phyloP scores from a whole-genome alignment of 1,139 yeast species.

The Saccharomyces hybrid region DNA sequence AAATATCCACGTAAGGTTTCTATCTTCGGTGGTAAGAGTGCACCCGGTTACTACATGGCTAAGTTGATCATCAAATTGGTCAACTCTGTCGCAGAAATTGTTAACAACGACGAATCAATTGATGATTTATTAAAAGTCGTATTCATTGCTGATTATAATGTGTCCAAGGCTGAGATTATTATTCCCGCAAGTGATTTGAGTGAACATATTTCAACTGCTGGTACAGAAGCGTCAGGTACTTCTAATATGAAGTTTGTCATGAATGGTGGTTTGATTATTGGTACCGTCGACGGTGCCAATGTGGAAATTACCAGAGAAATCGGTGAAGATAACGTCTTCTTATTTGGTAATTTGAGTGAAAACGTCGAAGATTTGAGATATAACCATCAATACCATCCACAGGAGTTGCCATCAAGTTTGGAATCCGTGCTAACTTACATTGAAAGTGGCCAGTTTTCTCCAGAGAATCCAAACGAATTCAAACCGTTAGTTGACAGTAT shows the following conservation, averaged over 20 bases:
- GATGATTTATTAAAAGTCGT: slow-evolving; percentile 76
- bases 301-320: slow-evolving; percentile 91
- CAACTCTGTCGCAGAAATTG: slow-evolving; percentile 72
- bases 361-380: slow-evolving; percentile 81
- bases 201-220: slow-evolving; percentile 94
- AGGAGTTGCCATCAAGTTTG: slow-evolving; percentile 46
- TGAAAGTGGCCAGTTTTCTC: slow-evolving; percentile 64
- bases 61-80: slow-evolving; percentile 81
- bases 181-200: slow-evolving; percentile 86
- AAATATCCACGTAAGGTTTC: slow-evolving; percentile 70
- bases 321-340: slow-evolving; percentile 86
- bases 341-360: slow-evolving; percentile 87
- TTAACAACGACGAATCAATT: slow-evolving; percentile 69
- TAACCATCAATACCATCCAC: slow-evolving; percentile 55
- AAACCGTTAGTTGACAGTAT: slow-evolving; percentile 62
- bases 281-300: slow-evolving; percentile 96
- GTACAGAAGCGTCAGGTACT: slow-evolving; percentile 95
- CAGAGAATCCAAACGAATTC: slow-evolving; percentile 53
- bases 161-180: slow-evolving; percentile 87
- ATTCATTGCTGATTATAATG: slow-evolving; percentile 87
- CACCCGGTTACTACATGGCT: slow-evolving; percentile 96
- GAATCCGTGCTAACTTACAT: slow-evolving; percentile 59
- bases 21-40: slow-evolving; percentile 90
- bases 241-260: slow-evolving; percentile 93
- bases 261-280: slow-evolving; percentile 89